Evolutionary conservation across 108 stramenopile species (phyloP).

Genomic region (Fragilaria radians): DNA sequence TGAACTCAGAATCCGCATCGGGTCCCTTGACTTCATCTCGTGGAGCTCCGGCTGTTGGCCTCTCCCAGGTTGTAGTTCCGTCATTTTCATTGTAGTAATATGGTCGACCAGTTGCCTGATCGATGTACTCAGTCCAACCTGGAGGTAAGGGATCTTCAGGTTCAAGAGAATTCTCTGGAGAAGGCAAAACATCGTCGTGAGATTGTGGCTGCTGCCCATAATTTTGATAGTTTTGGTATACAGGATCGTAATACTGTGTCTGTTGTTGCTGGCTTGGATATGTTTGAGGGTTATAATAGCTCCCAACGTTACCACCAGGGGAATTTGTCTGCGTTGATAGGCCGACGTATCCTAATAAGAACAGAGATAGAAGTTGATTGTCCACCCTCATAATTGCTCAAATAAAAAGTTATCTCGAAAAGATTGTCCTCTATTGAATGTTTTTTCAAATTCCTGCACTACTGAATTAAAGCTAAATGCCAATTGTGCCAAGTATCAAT

Average conservation of each 20-base stretch:
- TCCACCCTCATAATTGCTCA: background rate
- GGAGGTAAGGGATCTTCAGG: slow-evolving; percentile 25
- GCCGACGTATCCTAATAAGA: background rate
- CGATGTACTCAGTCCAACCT: slow-evolving; percentile 72
- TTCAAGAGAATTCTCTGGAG: slow-evolving; percentile 2
- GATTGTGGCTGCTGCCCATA: slow-evolving; percentile 21
- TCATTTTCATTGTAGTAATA: slow-evolving; percentile 75
- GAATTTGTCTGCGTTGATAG: background rate
- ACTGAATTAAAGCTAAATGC: no score
- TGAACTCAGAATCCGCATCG: background rate
- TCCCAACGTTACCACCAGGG: background rate
- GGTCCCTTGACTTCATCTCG: slow-evolving; percentile 7
- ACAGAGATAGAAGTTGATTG: background rate
- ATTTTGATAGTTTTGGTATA: slow-evolving; percentile 5
- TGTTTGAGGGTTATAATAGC: background rate
- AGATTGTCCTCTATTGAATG: no score
- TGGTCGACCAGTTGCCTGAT: slow-evolving; percentile 55
- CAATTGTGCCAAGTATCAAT: no score
- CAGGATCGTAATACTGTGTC: background rate
- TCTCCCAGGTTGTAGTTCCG: slow-evolving; percentile 80
- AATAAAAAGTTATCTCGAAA: no score
- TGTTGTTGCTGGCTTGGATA: slow-evolving; percentile 1
- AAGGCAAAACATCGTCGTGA: slow-evolving; percentile 6
- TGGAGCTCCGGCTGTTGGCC: slow-evolving; percentile 29
- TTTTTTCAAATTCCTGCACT: no score